Evolutionary conservation across 345 rosid genomes (phyloP), one percentile per base, ranked within the genome.

Genomic region (Hypericum perforatum): DNA sequence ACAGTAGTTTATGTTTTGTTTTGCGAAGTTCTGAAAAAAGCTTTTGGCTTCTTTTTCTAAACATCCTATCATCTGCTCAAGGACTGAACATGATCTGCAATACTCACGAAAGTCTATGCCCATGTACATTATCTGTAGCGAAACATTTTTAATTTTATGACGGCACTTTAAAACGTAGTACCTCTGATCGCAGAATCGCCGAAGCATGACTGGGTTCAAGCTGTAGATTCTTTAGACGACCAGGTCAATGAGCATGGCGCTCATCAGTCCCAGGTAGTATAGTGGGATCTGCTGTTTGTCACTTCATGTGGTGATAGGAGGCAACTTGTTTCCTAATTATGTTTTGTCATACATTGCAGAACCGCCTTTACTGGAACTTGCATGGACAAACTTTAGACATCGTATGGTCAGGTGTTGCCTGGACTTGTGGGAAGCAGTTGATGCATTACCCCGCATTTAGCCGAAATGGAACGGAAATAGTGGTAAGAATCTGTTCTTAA

Each of bases 391-490:
- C 52, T 49, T 58, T 56, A 16, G 62, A 63, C 54, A 72, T 75
- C 45, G 63, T 37, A 39, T 78, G 84, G 84, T 70, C 70, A 11
- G 76, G 80, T 55, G 61, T 13, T 62, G 63, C 78, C 16, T 72
- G 74, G 74, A 54, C 49, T 8, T 75, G 84, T 59, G 45, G 72
- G 45, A 78, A 78, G 58, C 78, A 72, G 57, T 72, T 75, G 50
- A 78, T 66, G 54, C 84, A 78, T 61, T 78, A 70, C 52, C 52
- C 68, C 12, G 60, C 80, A 6, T 68, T 78, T 60, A 49, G 44
- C 41, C 57, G 60, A 32, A 63, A 62, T 51, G 72, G 69, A 37
- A 41, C 55, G 29, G 45, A 54, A 7, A 68, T 78, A 53, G 48
- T 76, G 49, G 84, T 78, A 65, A 72, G 79, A 40, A 38, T 37